These are phyloP conservation scores for Wallacemonas sp. DNA, from an alignment of 208 protist genomes.

Conservation along the genomic window DNA sequence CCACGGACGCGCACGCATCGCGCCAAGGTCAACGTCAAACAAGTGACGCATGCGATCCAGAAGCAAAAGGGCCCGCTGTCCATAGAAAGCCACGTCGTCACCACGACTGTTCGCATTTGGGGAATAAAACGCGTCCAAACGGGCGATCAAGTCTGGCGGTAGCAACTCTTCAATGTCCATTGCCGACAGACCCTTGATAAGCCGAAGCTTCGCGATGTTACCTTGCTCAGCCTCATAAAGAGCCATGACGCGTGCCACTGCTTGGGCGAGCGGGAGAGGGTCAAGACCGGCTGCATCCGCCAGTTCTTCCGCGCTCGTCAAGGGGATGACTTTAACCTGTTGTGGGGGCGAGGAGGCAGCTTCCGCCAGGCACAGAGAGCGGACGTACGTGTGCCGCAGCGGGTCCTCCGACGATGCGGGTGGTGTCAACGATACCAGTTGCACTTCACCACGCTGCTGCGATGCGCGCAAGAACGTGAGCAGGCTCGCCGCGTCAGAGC, in stretches of 20 bases:
- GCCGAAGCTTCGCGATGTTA: background rate
- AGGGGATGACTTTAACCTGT: too few relatives aligned
- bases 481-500: background rate
- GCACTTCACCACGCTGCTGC: background rate
- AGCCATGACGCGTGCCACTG: background rate
- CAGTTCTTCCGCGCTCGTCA: background rate
- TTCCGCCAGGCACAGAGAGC: background rate
- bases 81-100: too few relatives aligned
- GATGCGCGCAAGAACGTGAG: background rate
- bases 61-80: slow-evolving; percentile 41
- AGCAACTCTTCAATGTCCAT: background rate
- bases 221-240: background rate
- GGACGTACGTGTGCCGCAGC: background rate
- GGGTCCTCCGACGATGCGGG: background rate
- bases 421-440: background rate
- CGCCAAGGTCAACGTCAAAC: slow-evolving; percentile 73
- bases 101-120: background rate
- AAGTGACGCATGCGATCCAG: slow-evolving; percentile 83
- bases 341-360: too few relatives aligned
- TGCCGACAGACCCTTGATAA: slow-evolving; percentile 8
- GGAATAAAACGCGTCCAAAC: background rate
- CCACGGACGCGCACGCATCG: slow-evolving; percentile 60
- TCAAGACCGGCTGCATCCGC: background rate
- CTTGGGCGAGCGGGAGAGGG: background rate
- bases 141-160: background rate